Evolutionary conservation across 345 rosid species (phyloP), one percentile per base, ranked within the genome.

Genomic region (Gossypium ekmanianum): DNA sequence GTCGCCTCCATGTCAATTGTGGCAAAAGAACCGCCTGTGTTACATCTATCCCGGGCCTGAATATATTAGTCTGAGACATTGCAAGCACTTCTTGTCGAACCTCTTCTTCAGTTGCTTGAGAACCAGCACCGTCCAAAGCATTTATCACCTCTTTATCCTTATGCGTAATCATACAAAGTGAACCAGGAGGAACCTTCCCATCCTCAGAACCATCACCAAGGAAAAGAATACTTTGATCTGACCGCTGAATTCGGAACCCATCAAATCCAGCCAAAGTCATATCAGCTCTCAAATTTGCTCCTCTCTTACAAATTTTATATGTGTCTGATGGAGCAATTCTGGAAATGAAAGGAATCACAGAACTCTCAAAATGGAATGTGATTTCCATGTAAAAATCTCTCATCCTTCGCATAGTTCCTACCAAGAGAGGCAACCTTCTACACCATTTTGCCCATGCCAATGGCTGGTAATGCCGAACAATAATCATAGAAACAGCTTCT

Each of bases 381-480:
- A 95, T 93, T 78, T 95, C 99, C 94, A 95, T 90, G 80, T 95
- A 95, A 74, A 95, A 95, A 80, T 95, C 99, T 78, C 97, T 84
- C 98, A 95, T 93, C 85, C 88, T 83, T 12, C 77, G 81, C 98
- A 91, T 91, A 2, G 93, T 89, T 11, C 81, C 93, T 1, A 93
- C 81, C 86, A 95, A 75, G 62, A 96, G 96, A 83, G 99, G 97
- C 83, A 95, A 75, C 78, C 98, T 87, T 79, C 97, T 80, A 74
- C 98, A 93, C 99, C 99, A 95, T 75, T 95, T 95, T 22, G 97
- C 98, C 98, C 98, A 95, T 1, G 99, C 99, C 67, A 88, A 51
- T 16, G 92, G 97, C 88, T 93, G 97, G 81, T 89, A 91, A 81
- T 90, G 92, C 75, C 97, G 79, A 50, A 95, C 93, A 54, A 95